These are phyloP conservation scores for Wickerhamomyces subpelliculosus DNA, from an alignment of 805 yeast species.

Conservation along the genomic window DNA sequence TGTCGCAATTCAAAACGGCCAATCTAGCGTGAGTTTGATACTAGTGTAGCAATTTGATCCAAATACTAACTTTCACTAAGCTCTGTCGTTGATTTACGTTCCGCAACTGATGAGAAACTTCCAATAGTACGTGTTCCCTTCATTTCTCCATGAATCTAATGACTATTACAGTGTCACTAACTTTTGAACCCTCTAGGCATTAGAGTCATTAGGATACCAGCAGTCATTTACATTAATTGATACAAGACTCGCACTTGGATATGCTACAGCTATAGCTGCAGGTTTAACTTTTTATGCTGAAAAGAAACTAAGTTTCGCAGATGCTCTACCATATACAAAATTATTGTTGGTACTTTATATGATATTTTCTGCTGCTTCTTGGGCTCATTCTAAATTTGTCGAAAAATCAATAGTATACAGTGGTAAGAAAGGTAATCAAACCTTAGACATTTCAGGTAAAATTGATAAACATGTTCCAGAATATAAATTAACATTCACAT, in stretches of 20 bases:
- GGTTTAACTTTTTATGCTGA: conserved; percentile 43
- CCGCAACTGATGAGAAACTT: conserved; percentile 11
- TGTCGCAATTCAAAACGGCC: conserved; percentile 12
- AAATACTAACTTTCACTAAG: conserved; percentile 4
- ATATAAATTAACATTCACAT: conserved; percentile 33
- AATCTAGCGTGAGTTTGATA: conserved; percentile 7
- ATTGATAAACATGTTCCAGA: conserved; percentile 38
- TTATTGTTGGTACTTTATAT: conserved; percentile 34
- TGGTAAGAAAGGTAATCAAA: conserved; percentile 30
- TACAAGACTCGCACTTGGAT: conserved; percentile 43
- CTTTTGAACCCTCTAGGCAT: background rate
- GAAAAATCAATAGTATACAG: conserved; percentile 38
- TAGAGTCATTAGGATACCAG: conserved; percentile 29
- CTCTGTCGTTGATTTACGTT: conserved; percentile 12
- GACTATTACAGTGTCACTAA: no score
- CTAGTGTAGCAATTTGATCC: no score
- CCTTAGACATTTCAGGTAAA: conserved; percentile 22
- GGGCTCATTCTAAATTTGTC: conserved; percentile 28
- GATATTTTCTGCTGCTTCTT: conserved; percentile 30
- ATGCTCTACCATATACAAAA: conserved; percentile 33
- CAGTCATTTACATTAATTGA: conserved; percentile 38
- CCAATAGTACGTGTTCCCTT: conserved; percentile 3
- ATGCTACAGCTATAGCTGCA: conserved; percentile 41
- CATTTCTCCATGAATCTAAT: no score
- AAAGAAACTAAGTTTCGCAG: conserved; percentile 38